A percentile compares a stretch with the other conserved stretches of the same genome.
Conservation (phyloP, 306 rosid species). For the Lathyrus tuberosus region DNA sequence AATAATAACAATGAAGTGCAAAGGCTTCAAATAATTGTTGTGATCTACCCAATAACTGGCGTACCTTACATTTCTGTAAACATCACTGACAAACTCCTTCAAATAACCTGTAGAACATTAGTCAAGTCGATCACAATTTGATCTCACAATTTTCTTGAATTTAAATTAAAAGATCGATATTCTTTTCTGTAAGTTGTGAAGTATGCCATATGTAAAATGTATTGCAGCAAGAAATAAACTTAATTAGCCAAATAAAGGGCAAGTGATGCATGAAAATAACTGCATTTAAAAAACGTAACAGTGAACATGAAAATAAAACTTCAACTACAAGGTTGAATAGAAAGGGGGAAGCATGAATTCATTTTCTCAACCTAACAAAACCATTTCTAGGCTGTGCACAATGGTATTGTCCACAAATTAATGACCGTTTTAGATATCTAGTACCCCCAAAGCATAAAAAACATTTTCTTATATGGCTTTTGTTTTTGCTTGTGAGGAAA, state of each 20-base stretch:
- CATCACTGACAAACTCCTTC: constrained; percentile 60
- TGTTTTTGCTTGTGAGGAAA: not conserved
- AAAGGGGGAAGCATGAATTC: constrained; percentile 21
- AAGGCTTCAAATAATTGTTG: constrained; percentile 25
- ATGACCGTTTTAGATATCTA: no score
- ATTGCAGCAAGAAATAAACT: not conserved
- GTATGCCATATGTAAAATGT: constrained; percentile 15
- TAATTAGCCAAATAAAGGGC: constrained; percentile 21
- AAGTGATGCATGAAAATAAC: constrained; percentile 20
- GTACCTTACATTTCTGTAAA: constrained; percentile 69
- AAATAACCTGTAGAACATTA: constrained; percentile 65
- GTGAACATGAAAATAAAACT: constrained; percentile 11
- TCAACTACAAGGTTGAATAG: constrained; percentile 20
- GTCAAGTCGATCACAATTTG: constrained; percentile 31
- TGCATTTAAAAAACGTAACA: constrained; percentile 21
- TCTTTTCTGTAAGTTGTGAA: constrained; percentile 13
- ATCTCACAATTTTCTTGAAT: constrained; percentile 16
- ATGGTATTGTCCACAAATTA: no score
- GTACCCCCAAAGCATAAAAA: not conserved
- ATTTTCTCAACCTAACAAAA: constrained; percentile 21
- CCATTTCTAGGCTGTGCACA: not conserved
- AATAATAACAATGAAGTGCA: constrained; percentile 19
- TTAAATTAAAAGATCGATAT: constrained; percentile 13
- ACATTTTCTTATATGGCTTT: not conserved
- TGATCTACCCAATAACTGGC: constrained; percentile 31